These are phyloP conservation scores for Medicago truncatula DNA, from an alignment of 306 rosid species.

Conservation along the genomic window MtrunA17r5.0-ANR NC_053049.1:41546501-41547000, in stretches of 20 bases:
- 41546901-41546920: not conserved
- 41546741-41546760: constrained; percentile 47
- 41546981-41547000: constrained; percentile 75
- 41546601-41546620: constrained; percentile 77
- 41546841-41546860: constrained; percentile 49
- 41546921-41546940: constrained; percentile 10
- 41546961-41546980: constrained; percentile 63
- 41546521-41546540: not conserved
- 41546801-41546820: constrained; percentile 64
- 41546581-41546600: constrained; percentile 53
- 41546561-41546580: constrained; percentile 37
- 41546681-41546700: constrained; percentile 56
- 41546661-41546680: constrained; percentile 40
- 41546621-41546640: constrained; percentile 76
- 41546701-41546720: constrained; percentile 51
- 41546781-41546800: constrained; percentile 62
- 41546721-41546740: constrained; percentile 60
- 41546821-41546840: constrained; percentile 61
- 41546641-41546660: constrained; percentile 38
- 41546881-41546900: no score
- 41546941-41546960: constrained; percentile 56
- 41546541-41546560: constrained; percentile 16
- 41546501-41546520: not conserved
- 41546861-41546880: no score
- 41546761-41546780: constrained; percentile 48